Evolutionary conservation across 306 rosid species (phyloP).

Genomic region (Quercus berberidifolia): DNA sequence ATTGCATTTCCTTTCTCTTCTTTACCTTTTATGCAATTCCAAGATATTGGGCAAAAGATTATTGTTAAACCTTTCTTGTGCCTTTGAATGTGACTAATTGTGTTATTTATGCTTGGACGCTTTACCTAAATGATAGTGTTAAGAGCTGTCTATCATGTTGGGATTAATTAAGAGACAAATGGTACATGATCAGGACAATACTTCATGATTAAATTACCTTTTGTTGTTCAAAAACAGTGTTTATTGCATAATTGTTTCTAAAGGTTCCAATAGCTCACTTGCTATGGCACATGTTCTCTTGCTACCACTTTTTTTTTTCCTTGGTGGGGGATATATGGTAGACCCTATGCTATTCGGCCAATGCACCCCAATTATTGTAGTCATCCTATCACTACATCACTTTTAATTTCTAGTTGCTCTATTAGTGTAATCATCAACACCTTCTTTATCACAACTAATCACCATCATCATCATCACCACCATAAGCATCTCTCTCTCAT

Average conservation of each 20-base stretch:
- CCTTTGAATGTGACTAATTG: background rate
- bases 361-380: background rate
- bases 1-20: background rate
- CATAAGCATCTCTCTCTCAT: background rate
- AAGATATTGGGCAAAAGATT: background rate
- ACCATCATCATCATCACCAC: background rate
- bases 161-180: too few species aligned
- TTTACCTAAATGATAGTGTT: background rate
- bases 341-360: background rate
- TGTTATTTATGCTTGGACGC: background rate
- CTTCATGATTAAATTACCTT: too few species aligned
- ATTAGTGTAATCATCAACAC: background rate
- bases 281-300: background rate
- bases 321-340: background rate
- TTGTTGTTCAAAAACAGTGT: too few species aligned
- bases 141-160: background rate
- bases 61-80: background rate
- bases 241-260: too few species aligned
- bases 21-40: background rate
- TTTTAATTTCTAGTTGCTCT: background rate
- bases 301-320: background rate
- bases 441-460: background rate
- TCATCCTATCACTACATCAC: background rate
- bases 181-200: too few species aligned
- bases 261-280: too few species aligned